Percentiles rank a stretch among this genome's conserved stretches.
Evolutionary conservation across 2,329 filamentous ascomycete genomes (phyloP).

Genomic region (Diaporthe amygdali): DNA sequence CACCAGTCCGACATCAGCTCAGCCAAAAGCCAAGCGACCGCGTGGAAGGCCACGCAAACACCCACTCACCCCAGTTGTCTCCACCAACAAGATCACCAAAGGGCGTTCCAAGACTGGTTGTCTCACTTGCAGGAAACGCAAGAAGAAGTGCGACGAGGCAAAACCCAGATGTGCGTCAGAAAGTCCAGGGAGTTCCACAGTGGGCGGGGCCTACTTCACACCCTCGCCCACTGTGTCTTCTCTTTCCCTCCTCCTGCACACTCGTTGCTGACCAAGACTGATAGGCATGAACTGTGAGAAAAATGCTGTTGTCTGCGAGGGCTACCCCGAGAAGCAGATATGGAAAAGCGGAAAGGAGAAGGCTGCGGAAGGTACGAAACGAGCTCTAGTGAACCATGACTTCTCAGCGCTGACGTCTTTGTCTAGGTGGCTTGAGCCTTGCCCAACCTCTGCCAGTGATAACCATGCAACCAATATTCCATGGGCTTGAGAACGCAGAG

Average conservation of each 20-base stretch:
- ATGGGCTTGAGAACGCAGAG: slow-evolving; percentile 79
- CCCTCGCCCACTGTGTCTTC: background rate
- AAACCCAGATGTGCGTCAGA: slow-evolving; percentile 67
- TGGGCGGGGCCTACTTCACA: background rate
- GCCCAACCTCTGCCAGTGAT: slow-evolving; percentile 55
- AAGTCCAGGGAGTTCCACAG: background rate
- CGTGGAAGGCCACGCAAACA: slow-evolving; percentile 85
- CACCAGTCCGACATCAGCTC: slow-evolving; percentile 28
- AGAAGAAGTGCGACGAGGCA: slow-evolving; percentile 76
- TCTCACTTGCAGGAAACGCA: slow-evolving; percentile 70
- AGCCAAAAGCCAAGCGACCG: slow-evolving; percentile 64
- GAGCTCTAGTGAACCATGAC: background rate
- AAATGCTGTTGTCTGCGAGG: slow-evolving; percentile 90
- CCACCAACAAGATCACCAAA: slow-evolving; percentile 75
- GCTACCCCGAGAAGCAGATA: slow-evolving; percentile 83
- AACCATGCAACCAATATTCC: slow-evolving; percentile 71
- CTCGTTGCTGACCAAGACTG: background rate
- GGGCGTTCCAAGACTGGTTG: slow-evolving; percentile 74
- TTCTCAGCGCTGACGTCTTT: background rate
- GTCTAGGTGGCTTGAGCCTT: slow-evolving; percentile 36
- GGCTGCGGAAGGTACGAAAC: slow-evolving; percentile 67
- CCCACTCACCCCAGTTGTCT: slow-evolving; percentile 63
- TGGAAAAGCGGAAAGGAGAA: slow-evolving; percentile 87
- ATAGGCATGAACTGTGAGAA: slow-evolving; percentile 87
- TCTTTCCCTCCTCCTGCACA: background rate